Percentiles rank a stretch among this genome's conserved stretches.
Conservation (phyloP, 768 basidiomycete genomes). For the Agaricus subrufescens region DNA sequence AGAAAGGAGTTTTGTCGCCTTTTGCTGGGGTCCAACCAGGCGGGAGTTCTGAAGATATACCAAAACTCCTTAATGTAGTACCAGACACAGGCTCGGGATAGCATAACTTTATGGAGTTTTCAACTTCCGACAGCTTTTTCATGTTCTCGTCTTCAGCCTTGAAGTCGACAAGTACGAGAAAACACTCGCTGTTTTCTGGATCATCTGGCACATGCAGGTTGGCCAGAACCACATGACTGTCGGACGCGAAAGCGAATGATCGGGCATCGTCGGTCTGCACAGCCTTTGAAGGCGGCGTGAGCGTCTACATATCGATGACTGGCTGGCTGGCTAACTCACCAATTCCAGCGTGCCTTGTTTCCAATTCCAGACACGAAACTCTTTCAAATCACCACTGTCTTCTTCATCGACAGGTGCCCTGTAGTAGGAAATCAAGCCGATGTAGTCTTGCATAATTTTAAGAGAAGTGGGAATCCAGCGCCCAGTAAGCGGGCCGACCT, state of each 20-base stretch:
- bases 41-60: slow-evolving; percentile 52
- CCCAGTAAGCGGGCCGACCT: slow-evolving; percentile 16
- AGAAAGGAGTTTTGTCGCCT: slow-evolving; percentile 40
- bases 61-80: slow-evolving; percentile 26
- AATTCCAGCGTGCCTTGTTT: slow-evolving; percentile 44
- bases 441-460: slow-evolving; percentile 49
- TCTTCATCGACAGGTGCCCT: slow-evolving; percentile 22
- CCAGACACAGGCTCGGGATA: slow-evolving; percentile 32
- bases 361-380: slow-evolving; percentile 66
- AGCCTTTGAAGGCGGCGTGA: slow-evolving; percentile 16
- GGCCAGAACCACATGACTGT: slow-evolving; percentile 33
- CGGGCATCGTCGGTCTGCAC: slow-evolving; percentile 28
- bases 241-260: slow-evolving; percentile 39
- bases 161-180: slow-evolving; percentile 36
- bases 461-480: slow-evolving; percentile 35
- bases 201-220: slow-evolving; percentile 17
- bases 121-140: slow-evolving; percentile 23
- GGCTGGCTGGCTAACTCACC: slow-evolving; percentile 31
- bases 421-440: slow-evolving; percentile 43
- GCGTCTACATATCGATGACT: not conserved
- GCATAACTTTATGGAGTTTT: slow-evolving; percentile 32
- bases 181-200: slow-evolving; percentile 14
- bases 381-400: slow-evolving; percentile 19
- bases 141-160: slow-evolving; percentile 22
- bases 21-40: slow-evolving; percentile 36